Evolutionary conservation across 768 basidiomycete species (phyloP).

Genomic region (Trametes coccinea): DNA sequence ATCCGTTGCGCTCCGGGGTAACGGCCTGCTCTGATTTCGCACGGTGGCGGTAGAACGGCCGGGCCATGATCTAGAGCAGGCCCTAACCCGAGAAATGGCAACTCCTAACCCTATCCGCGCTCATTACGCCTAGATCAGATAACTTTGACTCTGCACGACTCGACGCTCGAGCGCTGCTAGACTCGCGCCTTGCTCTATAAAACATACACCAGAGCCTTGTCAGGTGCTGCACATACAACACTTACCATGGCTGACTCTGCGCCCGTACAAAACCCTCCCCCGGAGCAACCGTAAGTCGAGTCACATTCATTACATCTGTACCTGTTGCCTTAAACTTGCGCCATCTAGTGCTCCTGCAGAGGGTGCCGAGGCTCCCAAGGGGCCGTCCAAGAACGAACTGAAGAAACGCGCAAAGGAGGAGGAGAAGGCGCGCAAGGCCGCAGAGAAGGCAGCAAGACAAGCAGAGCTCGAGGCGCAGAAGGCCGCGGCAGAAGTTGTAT

Average conservation of each 20-base stretch:
- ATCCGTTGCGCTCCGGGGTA: background rate
- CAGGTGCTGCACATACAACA: background rate
- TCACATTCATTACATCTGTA: background rate
- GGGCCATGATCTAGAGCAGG: conserved; percentile 6
- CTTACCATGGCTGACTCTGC: conserved; percentile 30
- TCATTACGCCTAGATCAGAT: conserved; percentile 12
- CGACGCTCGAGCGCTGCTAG: conserved; percentile 10
- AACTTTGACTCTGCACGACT: conserved; percentile 17
- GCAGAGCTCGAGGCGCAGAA: conserved; percentile 70
- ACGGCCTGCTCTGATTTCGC: conserved; percentile 13
- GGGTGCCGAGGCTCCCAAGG: conserved; percentile 38
- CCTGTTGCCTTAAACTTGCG: background rate
- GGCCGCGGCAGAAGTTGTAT: conserved; percentile 63
- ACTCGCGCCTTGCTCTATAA: conserved; percentile 9
- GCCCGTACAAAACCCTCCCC: conserved; percentile 17
- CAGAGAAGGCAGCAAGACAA: conserved; percentile 81
- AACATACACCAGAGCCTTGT: conserved; percentile 1
- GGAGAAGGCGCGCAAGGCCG: conserved; percentile 87
- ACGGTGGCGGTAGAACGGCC: conserved; percentile 23
- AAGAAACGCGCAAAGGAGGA: conserved; percentile 91
- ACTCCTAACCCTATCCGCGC: conserved; percentile 10
- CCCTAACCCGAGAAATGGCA: conserved; percentile 16
- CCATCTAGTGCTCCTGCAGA: conserved; percentile 18
- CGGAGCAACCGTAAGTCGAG: conserved; percentile 21
- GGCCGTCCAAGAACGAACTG: conserved; percentile 81